Evolutionary conservation across 129 eudicot species (phyloP).

Genomic region (sunflower (Helianthus annuus)): HanXRQr2.0-SUNRISE NC_035436.2:61400919-61401418

Average conservation of each 20-base stretch:
- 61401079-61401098: constrained; percentile 42
- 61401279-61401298: constrained; percentile 42
- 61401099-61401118: constrained; percentile 63
- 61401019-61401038: background rate
- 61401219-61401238: too few relatives aligned
- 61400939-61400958: background rate
- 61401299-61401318: constrained; percentile 52
- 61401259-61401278: constrained; percentile 24
- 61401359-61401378: constrained; percentile 77
- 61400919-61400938: too few relatives aligned
- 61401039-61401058: too few relatives aligned
- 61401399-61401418: constrained; percentile 29
- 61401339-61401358: constrained; percentile 37
- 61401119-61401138: constrained; percentile 66
- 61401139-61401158: constrained; percentile 84
- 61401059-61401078: background rate
- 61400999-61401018: too few relatives aligned
- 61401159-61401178: constrained; percentile 38
- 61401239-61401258: constrained; percentile 5
- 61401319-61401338: constrained; percentile 44
- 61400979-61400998: too few relatives aligned
- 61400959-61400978: background rate
- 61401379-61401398: constrained; percentile 80
- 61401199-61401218: constrained; percentile 50
- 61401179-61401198: constrained; percentile 62